Conservation (phyloP, 805 yeast genomes). For the Hanseniaspora jakobsenii region DNA sequence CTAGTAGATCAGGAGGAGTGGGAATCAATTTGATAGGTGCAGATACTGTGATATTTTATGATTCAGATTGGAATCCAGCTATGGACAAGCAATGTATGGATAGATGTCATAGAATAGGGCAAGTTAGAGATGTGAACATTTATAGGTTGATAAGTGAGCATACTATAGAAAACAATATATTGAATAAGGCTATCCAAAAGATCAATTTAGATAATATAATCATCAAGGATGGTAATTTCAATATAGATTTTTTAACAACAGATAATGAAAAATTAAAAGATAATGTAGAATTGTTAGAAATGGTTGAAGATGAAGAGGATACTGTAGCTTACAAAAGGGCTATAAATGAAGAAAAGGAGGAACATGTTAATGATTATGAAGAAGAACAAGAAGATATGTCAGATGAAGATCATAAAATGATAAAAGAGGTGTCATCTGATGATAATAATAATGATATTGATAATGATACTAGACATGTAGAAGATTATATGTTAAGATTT, state of each 20-base stretch:
- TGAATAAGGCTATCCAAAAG: constrained; percentile 89
- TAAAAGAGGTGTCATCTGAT: constrained; percentile 20
- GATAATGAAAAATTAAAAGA: constrained; percentile 70
- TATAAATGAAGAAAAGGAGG: constrained; percentile 59
- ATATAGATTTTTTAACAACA: constrained; percentile 93
- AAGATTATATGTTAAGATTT: constrained; percentile 88
- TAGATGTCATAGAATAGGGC: constrained; percentile 98
- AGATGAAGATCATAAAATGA: no score
- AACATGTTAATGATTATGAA: constrained; percentile 16
- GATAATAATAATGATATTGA: constrained; percentile 15
- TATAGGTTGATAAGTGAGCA: constrained; percentile 91
- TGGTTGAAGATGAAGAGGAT: constrained; percentile 91
- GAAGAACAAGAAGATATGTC: constrained; percentile 14
- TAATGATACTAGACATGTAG: constrained; percentile 57
- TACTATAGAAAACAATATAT: constrained; percentile 89
- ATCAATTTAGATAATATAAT: constrained; percentile 86
- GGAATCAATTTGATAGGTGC: constrained; percentile 98
- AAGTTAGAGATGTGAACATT: constrained; percentile 93
- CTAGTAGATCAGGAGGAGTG: constrained; percentile 95
- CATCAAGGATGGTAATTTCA: constrained; percentile 95
- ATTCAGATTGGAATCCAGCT: constrained; percentile 98
- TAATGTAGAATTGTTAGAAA: constrained; percentile 59
- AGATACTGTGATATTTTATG: constrained; percentile 94
- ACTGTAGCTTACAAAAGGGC: constrained; percentile 83
- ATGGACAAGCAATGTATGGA: constrained; percentile 99